Conservation (phyloP, 306 rosid species). For the Inga oerstediana region DNA sequence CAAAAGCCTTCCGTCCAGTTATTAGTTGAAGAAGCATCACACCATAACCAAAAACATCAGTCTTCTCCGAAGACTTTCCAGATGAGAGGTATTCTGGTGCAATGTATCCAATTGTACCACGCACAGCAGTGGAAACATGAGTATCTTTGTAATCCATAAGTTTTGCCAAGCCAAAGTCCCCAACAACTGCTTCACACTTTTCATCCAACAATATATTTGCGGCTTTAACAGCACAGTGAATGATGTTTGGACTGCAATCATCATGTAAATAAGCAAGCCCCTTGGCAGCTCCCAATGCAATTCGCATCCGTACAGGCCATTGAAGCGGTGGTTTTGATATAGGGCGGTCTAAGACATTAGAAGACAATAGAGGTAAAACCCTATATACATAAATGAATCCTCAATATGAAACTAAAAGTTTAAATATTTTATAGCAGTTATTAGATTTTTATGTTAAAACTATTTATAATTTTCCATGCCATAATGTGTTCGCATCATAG, state of each 20-base stretch:
- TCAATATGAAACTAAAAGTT: not conserved
- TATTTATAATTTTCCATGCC: too few species aligned
- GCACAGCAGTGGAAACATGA: slow-evolving; percentile 28
- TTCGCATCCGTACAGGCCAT: slow-evolving; percentile 16
- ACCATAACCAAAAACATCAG: slow-evolving; percentile 33
- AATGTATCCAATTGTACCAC: slow-evolving; percentile 30
- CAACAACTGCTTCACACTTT: slow-evolving; percentile 32
- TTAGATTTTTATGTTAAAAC: too few species aligned
- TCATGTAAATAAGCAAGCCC: slow-evolving; percentile 38
- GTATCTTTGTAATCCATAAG: slow-evolving; percentile 25
- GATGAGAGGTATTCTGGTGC: slow-evolving; percentile 33
- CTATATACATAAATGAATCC: not conserved
- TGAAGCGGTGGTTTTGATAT: not conserved
- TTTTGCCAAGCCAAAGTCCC: slow-evolving; percentile 35
- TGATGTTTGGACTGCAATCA: slow-evolving; percentile 13
- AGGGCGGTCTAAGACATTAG: slow-evolving; percentile 18
- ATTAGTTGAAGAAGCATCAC: slow-evolving; percentile 36
- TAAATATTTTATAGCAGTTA: too few species aligned
- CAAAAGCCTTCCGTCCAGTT: slow-evolving; percentile 26
- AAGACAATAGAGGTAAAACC: not conserved
- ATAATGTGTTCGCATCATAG: too few species aligned
- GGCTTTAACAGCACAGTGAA: slow-evolving; percentile 33
- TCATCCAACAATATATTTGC: slow-evolving; percentile 31
- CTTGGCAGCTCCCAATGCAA: slow-evolving; percentile 31
- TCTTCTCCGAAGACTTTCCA: slow-evolving; percentile 32